These are phyloP conservation scores for Mucor velutinosus DNA, from an alignment of 371 early-diverging fungal genomes.

Conservation along the genomic window DNA sequence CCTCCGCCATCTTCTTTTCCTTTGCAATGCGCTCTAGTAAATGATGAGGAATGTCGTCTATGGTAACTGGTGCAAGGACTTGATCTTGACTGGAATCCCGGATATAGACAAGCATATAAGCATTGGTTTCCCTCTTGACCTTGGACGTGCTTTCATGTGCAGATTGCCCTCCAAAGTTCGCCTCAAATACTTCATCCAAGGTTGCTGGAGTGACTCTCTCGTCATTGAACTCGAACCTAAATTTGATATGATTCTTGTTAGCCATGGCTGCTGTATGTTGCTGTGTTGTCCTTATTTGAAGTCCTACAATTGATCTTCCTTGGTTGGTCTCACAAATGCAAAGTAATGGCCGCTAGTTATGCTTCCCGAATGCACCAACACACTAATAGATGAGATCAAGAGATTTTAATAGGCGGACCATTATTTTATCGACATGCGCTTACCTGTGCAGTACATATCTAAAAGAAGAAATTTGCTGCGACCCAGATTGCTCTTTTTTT, in stretches of 20 bases:
- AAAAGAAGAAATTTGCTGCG: conserved; percentile 60
- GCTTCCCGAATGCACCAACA: conserved; percentile 96
- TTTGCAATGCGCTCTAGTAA: conserved; percentile 54
- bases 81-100: conserved; percentile 69
- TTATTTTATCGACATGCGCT: not conserved
- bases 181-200: conserved; percentile 88
- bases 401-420: not conserved
- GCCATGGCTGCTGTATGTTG: not conserved
- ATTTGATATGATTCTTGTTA: not conserved
- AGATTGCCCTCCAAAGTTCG: conserved; percentile 86
- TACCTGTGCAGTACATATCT: conserved; percentile 82
- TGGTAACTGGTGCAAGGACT: conserved; percentile 66
- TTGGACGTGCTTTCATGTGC: conserved; percentile 5
- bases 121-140: conserved; percentile 83
- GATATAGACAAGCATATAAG: conserved; percentile 97
- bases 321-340: conserved; percentile 82
- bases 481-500: not conserved
- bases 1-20: conserved; percentile 46
- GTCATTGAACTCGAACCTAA: conserved; percentile 93
- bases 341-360: conserved; percentile 96
- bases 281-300: not conserved
- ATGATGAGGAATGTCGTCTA: conserved; percentile 79
- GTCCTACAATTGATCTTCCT: conserved; percentile 73
- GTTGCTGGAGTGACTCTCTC: conserved; percentile 89
- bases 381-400: conserved; percentile 45